phyloP scores from a whole-genome alignment of 768 basidiomycete species.

The Hericium alpestre region DNA sequence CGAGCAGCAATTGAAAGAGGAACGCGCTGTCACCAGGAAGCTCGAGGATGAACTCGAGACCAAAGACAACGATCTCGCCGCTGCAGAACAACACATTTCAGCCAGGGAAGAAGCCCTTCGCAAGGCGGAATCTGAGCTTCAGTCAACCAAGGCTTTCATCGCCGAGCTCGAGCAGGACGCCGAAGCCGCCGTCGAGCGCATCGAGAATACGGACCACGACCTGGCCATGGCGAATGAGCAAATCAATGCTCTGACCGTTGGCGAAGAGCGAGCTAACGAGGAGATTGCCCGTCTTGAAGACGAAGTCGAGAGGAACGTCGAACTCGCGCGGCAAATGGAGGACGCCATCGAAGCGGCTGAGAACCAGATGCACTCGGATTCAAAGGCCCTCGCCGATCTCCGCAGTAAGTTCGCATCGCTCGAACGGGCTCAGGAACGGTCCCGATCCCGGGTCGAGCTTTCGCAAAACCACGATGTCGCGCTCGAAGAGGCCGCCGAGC shows the following conservation, averaged over 20 bases:
- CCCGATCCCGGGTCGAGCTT: constrained; percentile 14
- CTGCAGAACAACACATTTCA: constrained; percentile 14
- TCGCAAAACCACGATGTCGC: constrained; percentile 18
- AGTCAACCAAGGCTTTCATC: constrained; percentile 37
- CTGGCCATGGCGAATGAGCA: constrained; percentile 36
- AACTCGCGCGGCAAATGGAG: constrained; percentile 59
- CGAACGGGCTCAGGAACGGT: constrained; percentile 46
- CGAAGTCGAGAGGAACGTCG: constrained; percentile 37
- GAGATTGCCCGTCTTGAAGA: constrained; percentile 19
- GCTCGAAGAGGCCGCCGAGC: constrained; percentile 30
- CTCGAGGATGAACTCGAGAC: constrained; percentile 29
- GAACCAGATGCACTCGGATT: constrained; percentile 55
- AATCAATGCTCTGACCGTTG: constrained; percentile 32
- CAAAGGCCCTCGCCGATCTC: constrained; percentile 40
- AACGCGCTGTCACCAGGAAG: constrained; percentile 31
- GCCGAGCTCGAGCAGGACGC: constrained; percentile 55
- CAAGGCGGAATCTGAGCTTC: constrained; percentile 20
- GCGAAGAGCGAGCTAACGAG: constrained; percentile 23
- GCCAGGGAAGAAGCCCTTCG: constrained; percentile 12
- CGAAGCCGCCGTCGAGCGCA: constrained; percentile 37
- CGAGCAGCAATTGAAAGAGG: constrained; percentile 47
- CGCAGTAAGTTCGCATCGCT: constrained; percentile 39
- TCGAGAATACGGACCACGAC: constrained; percentile 48
- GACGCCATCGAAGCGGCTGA: constrained; percentile 69
- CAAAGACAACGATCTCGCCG: constrained; percentile 18